Percentiles rank a stretch among this genome's conserved stretches.
These are phyloP conservation scores for Nematocida homosporus DNA, from an alignment of 371 early-diverging fungal genomes.

Conservation along the genomic window DNA sequence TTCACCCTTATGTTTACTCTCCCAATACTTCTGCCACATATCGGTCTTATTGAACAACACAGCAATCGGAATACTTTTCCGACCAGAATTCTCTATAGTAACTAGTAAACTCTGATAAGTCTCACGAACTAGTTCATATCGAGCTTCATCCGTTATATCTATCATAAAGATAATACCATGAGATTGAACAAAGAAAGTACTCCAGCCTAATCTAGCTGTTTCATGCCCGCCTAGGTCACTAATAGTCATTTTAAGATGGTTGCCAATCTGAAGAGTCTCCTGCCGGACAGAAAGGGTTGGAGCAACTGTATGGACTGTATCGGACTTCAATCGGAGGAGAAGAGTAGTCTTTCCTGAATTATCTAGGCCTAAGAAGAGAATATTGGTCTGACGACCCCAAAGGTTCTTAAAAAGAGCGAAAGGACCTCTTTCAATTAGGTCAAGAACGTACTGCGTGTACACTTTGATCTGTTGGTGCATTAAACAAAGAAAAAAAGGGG, in stretches of 20 bases:
- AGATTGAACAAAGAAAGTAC: slow-evolving; percentile 66
- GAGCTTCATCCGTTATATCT: slow-evolving; percentile 63
- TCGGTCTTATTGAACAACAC: slow-evolving; percentile 69
- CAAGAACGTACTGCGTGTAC: slow-evolving; percentile 23
- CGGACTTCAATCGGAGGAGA: slow-evolving; percentile 94
- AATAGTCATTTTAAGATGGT: slow-evolving; percentile 62
- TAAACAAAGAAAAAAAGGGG: slow-evolving; percentile 40
- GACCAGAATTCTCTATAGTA: slow-evolving; percentile 44
- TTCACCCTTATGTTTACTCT: slow-evolving; percentile 15
- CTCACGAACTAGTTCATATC: slow-evolving; percentile 64
- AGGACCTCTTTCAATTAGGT: slow-evolving; percentile 49
- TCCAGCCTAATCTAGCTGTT: slow-evolving; percentile 66
- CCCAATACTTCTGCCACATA: slow-evolving; percentile 49
- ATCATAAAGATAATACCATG: slow-evolving; percentile 68
- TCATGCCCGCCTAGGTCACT: slow-evolving; percentile 68
- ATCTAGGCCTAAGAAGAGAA: slow-evolving; percentile 96
- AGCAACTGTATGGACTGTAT: slow-evolving; percentile 83
- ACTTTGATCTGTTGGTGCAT: slow-evolving; percentile 38
- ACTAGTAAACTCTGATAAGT: slow-evolving; percentile 61
- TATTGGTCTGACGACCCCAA: slow-evolving; percentile 81
- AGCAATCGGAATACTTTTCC: slow-evolving; percentile 62
- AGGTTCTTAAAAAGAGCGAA: slow-evolving; percentile 56
- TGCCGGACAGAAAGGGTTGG: slow-evolving; percentile 80
- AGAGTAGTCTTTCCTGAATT: slow-evolving; percentile 99
- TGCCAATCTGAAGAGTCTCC: slow-evolving; percentile 65